Evolutionary conservation across 1,139 yeast species (phyloP), one percentile per base, ranked within the genome.

Genomic region (Saccharomyces uvarum): DNA sequence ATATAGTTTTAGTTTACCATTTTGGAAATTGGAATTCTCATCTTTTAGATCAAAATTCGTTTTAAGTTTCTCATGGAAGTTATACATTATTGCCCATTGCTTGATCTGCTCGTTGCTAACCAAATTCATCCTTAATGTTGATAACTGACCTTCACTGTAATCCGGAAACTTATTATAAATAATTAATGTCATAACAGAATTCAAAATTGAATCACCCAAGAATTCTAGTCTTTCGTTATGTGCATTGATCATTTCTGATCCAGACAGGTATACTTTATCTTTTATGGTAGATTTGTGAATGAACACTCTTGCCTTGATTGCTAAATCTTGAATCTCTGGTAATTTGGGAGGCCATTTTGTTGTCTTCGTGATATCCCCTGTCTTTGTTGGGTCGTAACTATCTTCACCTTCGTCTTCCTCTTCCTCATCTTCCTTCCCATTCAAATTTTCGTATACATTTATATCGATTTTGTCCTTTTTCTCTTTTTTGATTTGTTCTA

Each of bases 141-240:
- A 83, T 59, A 95, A 73, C 48, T 82, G 84, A 42, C 99, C 99
- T 75, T 95, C 99, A 24, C 83, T 75, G 44, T 84, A 84, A 51
- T 77, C 73, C 0, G 95, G 93, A 63, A 85, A 86, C 56, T 79
- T 72, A 33, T 79, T 76, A 64, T 78, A 89, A 19, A 89, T 76
- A 51, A 89, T 77, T 58, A 81, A 74, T 0, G 97, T 86, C 51
- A 88, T 83, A 49, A 86, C 75, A 57, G 81, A 81, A 65, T 90
- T 88, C 59, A 93, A 74, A 19, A 90, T 81, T 0, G 98, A 84
- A 71, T 95, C 99, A 21, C 99, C 99, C 48, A 90, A 73, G 67
- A 90, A 95, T 71, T 95, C 99, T 44, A 93, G 75, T 53, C 99
- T 77, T 74, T 95, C 99, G 69, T 93, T 90, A 65, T 90, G 93